Evolutionary conservation across 495 filamentous ascomycete genomes (phyloP).

Genomic region (Lasiosphaeris hirsuta): DNA sequence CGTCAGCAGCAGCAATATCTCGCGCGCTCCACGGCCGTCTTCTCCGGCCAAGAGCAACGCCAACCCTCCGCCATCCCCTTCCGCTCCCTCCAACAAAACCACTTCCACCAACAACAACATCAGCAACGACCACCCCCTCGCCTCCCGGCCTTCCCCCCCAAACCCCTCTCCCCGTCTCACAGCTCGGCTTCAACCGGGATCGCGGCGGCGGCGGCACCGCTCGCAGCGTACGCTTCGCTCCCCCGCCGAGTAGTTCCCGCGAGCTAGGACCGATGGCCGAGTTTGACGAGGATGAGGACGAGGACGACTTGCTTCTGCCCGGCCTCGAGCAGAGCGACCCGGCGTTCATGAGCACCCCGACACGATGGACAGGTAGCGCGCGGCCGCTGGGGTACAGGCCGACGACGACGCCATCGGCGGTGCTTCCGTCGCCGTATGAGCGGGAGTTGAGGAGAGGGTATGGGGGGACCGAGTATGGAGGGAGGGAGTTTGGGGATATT

Average conservation of each 20-base stretch:
- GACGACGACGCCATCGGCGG: conserved; percentile 31
- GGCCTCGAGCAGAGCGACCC: conserved; percentile 18
- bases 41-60: not conserved
- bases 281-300: conserved; percentile 26
- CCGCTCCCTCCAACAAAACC: not conserved
- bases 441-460: conserved; percentile 26
- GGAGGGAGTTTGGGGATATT: conserved; percentile 29
- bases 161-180: not conserved
- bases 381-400: conserved; percentile 16
- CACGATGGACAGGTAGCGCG: conserved; percentile 22
- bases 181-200: not conserved
- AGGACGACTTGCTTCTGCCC: conserved; percentile 8
- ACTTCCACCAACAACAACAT: not conserved
- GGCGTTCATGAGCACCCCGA: conserved; percentile 35
- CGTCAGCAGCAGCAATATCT: conserved; percentile 9
- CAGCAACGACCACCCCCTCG: no score
- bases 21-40: not conserved
- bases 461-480: conserved; percentile 12
- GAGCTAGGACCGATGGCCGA: conserved; percentile 28
- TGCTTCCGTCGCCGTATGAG: conserved; percentile 29
- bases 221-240: not conserved
- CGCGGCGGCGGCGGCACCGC: not conserved
- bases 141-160: not conserved
- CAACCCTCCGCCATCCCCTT: not conserved
- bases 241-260: not conserved